Evolutionary conservation across 1,284 basidiomycete species (phyloP).

Genomic region (Pterulicium gracile): DNA sequence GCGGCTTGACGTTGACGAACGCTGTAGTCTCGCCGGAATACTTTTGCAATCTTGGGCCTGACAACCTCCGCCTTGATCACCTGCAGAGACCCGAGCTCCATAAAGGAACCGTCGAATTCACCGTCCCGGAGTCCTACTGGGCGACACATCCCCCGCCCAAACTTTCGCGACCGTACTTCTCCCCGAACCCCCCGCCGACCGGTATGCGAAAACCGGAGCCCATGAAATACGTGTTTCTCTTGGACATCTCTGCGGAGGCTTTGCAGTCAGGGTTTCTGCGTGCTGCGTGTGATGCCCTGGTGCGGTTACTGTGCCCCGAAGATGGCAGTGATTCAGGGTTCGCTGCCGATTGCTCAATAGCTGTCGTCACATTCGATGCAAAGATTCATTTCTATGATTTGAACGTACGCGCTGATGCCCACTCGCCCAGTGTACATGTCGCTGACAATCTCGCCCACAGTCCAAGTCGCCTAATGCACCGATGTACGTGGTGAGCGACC

Average conservation of each 20-base stretch:
- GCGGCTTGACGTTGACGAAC: too few relatives aligned
- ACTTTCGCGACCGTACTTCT: constrained; percentile 41
- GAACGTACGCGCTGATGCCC: constrained; percentile 43
- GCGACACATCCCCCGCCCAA: constrained; percentile 55
- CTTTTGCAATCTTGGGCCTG: constrained; percentile 79
- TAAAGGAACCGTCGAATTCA: constrained; percentile 89
- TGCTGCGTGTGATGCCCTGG: constrained; percentile 58
- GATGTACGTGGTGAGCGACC: constrained; percentile 82
- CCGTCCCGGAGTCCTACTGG: constrained; percentile 84
- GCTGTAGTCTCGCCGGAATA: constrained; percentile 67
- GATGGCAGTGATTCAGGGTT: constrained; percentile 40
- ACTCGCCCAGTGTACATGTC: constrained; percentile 10
- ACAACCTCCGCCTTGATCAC: constrained; percentile 77
- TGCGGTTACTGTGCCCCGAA: constrained; percentile 59
- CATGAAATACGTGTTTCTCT: constrained; percentile 77
- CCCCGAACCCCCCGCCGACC: constrained; percentile 33
- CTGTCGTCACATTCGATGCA: constrained; percentile 80
- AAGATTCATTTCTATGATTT: constrained; percentile 88
- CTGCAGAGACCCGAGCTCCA: constrained; percentile 79
- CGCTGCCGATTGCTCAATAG: constrained; percentile 47
- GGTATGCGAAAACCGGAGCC: constrained; percentile 50
- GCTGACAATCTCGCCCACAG: constrained; percentile 22
- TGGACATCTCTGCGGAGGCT: constrained; percentile 78
- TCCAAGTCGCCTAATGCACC: constrained; percentile 41
- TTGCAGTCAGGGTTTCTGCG: constrained; percentile 67